A percentile compares a stretch with the other conserved stretches of the same genome.
Evolutionary conservation across 73 alveolate species (phyloP).

Genomic region (Breviolum minutum): DNA sequence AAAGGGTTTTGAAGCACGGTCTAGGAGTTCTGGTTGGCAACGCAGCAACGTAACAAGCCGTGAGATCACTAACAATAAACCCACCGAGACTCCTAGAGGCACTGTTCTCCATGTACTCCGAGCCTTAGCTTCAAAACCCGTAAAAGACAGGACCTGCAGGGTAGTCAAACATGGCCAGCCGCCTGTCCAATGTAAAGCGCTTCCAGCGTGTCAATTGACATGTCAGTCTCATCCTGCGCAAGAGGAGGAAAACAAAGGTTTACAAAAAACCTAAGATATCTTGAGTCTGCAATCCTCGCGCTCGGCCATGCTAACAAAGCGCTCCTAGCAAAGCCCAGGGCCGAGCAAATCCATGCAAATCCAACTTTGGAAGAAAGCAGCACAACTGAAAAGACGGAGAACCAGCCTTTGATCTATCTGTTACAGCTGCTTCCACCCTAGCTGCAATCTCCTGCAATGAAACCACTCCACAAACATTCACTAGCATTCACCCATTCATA

Average conservation of each 20-base stretch:
- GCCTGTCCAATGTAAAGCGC: constrained; percentile 72
- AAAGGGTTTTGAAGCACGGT: no score
- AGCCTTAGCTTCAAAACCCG: background rate
- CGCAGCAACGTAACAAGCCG: background rate
- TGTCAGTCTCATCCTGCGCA: constrained; percentile 63
- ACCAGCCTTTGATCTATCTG: background rate
- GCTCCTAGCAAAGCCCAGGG: background rate
- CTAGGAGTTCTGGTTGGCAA: background rate
- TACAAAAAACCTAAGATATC: background rate
- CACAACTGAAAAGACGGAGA: background rate
- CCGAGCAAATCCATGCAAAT: background rate
- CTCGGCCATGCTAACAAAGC: constrained; percentile 12
- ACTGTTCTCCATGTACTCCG: constrained; percentile 35
- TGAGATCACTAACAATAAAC: background rate
- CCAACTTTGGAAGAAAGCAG: background rate
- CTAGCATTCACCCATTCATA: no score
- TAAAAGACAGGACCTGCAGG: background rate
- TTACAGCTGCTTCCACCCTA: constrained; percentile 23
- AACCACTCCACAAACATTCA: no score
- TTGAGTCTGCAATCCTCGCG: constrained; percentile 1
- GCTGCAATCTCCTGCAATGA: constrained; percentile 36
- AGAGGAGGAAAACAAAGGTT: no score
- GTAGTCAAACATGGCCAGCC: background rate
- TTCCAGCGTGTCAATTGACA: constrained; percentile 74
- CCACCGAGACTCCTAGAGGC: constrained; percentile 34